Evolutionary conservation across 2,329 filamentous ascomycete genomes (phyloP).

Genomic region (Paracamarosporium sp.): DNA sequence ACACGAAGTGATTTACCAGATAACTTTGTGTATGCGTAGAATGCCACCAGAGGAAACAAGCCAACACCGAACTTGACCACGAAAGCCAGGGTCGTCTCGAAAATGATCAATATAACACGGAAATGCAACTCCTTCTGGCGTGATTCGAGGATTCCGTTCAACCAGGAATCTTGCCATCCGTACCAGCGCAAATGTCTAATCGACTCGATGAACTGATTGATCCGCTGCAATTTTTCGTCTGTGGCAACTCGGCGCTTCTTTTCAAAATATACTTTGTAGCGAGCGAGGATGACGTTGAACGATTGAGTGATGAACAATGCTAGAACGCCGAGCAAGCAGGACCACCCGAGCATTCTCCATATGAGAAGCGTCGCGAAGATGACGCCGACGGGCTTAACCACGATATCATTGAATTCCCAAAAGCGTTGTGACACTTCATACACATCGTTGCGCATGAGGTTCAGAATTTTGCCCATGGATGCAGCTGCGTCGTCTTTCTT

Average conservation of each 20-base stretch:
- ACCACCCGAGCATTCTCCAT: slow-evolving; percentile 80
- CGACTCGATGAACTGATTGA: slow-evolving; percentile 85
- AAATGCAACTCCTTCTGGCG: slow-evolving; percentile 72
- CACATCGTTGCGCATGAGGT: slow-evolving; percentile 81
- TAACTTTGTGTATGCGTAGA: slow-evolving; percentile 80
- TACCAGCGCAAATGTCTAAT: slow-evolving; percentile 84
- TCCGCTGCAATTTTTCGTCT: slow-evolving; percentile 78
- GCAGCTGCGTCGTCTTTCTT: slow-evolving; percentile 61
- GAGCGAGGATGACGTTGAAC: slow-evolving; percentile 72
- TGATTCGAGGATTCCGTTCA: slow-evolving; percentile 71
- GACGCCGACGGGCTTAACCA: slow-evolving; percentile 79
- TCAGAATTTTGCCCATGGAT: slow-evolving; percentile 89
- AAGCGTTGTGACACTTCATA: slow-evolving; percentile 84
- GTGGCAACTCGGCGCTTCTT: slow-evolving; percentile 74
- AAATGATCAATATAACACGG: slow-evolving; percentile 68
- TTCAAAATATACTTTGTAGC: slow-evolving; percentile 72
- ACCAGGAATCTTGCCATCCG: slow-evolving; percentile 80
- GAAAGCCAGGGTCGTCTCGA: slow-evolving; percentile 68
- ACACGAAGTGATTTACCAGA: slow-evolving; percentile 73
- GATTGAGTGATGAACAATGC: slow-evolving; percentile 73
- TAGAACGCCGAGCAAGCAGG: slow-evolving; percentile 75
- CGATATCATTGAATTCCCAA: slow-evolving; percentile 82
- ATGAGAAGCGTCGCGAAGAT: slow-evolving; percentile 75
- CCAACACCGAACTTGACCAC: slow-evolving; percentile 75
- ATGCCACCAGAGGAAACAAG: slow-evolving; percentile 79